Evolutionary conservation across 176 grass and related monocot genomes (phyloP).

Genomic region (Aechmea fasciata): DNA sequence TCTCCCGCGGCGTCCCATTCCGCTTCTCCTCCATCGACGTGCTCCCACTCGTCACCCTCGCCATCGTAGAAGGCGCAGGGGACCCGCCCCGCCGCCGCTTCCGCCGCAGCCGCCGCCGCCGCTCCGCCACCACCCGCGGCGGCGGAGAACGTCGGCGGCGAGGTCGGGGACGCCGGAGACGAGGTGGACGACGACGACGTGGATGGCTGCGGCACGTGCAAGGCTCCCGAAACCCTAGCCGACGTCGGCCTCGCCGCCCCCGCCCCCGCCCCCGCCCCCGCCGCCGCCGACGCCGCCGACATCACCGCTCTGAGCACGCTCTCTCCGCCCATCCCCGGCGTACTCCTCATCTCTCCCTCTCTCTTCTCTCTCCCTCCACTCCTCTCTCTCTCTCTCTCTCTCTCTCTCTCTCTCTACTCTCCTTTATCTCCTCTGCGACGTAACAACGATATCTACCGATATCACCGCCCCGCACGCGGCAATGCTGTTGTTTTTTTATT

Average conservation of each 20-base stretch:
- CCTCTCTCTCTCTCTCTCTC: not conserved
- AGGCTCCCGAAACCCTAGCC: conserved; percentile 2
- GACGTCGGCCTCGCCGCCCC: conserved; percentile 1
- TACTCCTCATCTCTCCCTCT: conserved; percentile 28
- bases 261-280: not conserved
- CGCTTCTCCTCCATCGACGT: conserved; percentile 4
- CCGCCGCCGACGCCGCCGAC: conserved; percentile 5
- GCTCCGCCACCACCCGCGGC: conserved; percentile 2
- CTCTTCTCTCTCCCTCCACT: not conserved
- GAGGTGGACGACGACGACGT: conserved; percentile 1
- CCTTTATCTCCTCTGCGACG: not conserved
- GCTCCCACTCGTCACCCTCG: conserved; percentile 34
- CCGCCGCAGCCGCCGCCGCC: conserved; percentile 13
- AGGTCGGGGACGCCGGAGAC: not conserved
- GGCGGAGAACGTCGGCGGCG: conserved; percentile 17
- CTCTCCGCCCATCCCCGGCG: conserved; percentile 21
- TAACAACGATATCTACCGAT: not conserved
- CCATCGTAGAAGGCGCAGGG: conserved; percentile 10
- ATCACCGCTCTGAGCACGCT: conserved; percentile 28
- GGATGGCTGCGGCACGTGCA: not conserved
- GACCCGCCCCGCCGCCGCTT: conserved; percentile 9
- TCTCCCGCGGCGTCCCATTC: not conserved
- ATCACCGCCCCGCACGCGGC: too few relatives aligned
- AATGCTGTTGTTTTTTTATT: too few relatives aligned
- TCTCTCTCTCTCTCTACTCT: not conserved